phyloP scores from a whole-genome alignment of 2,329 filamentous ascomycete species.

The Sclerotinia sclerotiorum region DNA sequence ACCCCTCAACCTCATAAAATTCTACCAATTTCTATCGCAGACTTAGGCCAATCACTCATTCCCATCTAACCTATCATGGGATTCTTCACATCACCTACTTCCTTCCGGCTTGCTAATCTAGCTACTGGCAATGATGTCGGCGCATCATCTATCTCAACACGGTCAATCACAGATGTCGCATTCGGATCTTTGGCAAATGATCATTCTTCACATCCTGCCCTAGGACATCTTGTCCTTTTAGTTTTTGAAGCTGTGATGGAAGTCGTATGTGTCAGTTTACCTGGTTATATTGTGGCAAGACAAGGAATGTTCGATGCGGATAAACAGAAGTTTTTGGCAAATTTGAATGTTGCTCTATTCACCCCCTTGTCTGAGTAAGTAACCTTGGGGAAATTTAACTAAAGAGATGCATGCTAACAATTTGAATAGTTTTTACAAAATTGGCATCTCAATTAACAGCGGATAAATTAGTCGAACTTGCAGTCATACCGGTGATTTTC shows the following conservation, averaged over 20 bases:
- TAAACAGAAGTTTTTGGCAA: constrained; percentile 93
- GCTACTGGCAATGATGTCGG: constrained; percentile 36
- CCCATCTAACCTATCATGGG: constrained; percentile 37
- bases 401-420: constrained; percentile 22
- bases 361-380: constrained; percentile 89
- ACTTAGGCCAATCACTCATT: not conserved
- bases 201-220: constrained; percentile 45
- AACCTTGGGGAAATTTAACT: not conserved
- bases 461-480: constrained; percentile 84
- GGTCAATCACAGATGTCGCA: constrained; percentile 32
- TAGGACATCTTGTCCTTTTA: constrained; percentile 43
- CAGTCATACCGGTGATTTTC: constrained; percentile 95
- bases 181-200: constrained; percentile 32
- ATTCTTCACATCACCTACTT: constrained; percentile 50
- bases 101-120: constrained; percentile 45
- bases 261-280: constrained; percentile 90
- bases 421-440: constrained; percentile 81
- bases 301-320: constrained; percentile 93
- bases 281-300: constrained; percentile 87
- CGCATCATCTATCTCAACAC: constrained; percentile 30
- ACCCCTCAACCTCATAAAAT: not conserved
- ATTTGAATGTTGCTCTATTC: constrained; percentile 94
- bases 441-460: constrained; percentile 91
- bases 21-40: not conserved
- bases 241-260: constrained; percentile 95